A percentile compares a stretch with the other conserved stretches of the same genome.
phyloP scores from a whole-genome alignment of 176 grass and related monocot genomes.

The Areca catechu region DNA sequence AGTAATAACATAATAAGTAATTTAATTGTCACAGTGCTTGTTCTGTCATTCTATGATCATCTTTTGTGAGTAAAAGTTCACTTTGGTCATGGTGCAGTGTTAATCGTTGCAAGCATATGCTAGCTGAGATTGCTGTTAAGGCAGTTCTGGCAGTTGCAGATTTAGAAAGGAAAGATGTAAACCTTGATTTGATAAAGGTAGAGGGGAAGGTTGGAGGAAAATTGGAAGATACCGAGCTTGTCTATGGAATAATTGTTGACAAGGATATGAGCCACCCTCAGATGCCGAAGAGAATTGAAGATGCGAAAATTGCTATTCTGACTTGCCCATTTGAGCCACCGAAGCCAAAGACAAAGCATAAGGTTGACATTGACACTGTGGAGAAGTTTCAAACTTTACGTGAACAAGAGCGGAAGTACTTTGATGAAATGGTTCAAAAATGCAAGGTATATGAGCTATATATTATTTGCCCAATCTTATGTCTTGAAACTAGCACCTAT shows the following conservation, averaged over 20 bases:
- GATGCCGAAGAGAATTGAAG: slow-evolving; percentile 96
- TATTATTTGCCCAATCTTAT: too few species aligned
- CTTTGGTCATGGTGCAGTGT: slow-evolving; percentile 46
- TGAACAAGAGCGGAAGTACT: slow-evolving; percentile 79
- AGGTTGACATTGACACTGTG: slow-evolving; percentile 96
- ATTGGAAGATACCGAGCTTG: slow-evolving; percentile 84
- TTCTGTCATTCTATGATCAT: neutral
- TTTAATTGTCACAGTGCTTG: too few species aligned
- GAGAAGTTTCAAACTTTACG: slow-evolving; percentile 85
- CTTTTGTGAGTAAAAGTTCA: neutral
- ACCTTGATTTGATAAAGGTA: slow-evolving; percentile 92
- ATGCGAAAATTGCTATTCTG: slow-evolving; percentile 87
- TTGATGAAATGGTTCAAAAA: slow-evolving; percentile 98
- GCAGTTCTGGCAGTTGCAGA: slow-evolving; percentile 93
- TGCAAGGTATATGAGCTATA: slow-evolving; percentile 61
- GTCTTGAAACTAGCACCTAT: too few species aligned
- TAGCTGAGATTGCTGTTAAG: slow-evolving; percentile 88
- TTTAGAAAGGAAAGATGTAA: slow-evolving; percentile 97
- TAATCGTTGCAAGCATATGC: slow-evolving; percentile 57
- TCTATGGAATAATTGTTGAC: slow-evolving; percentile 86
- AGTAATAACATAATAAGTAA: too few species aligned
- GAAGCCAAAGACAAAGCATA: slow-evolving; percentile 99
- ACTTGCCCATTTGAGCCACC: slow-evolving; percentile 98
- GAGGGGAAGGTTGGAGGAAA: slow-evolving; percentile 96
- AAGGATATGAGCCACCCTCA: slow-evolving; percentile 99